Conservation (phyloP, 257 asterid species). For the Thymus mandschuricus region DNA sequence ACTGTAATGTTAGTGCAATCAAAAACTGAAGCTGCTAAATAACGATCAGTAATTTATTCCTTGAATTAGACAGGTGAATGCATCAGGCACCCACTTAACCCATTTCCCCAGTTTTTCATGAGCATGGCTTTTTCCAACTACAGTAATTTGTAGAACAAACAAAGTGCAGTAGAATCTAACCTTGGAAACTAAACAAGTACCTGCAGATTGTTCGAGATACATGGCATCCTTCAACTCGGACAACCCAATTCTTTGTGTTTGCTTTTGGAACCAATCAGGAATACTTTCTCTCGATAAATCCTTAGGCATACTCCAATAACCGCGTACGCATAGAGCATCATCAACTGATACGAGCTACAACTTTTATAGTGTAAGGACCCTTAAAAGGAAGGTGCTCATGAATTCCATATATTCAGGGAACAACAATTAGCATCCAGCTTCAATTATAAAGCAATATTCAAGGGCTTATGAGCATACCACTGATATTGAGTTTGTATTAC, state of each 20-base stretch:
- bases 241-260: slow-evolving; percentile 57
- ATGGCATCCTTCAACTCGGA: slow-evolving; percentile 58
- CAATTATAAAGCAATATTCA: slow-evolving; percentile 16
- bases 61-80: slow-evolving; percentile 9
- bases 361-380: slow-evolving; percentile 31
- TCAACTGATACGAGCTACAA: slow-evolving; percentile 68
- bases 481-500: slow-evolving; percentile 84
- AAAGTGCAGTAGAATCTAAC: neutral
- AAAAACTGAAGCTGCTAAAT: slow-evolving; percentile 16
- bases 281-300: slow-evolving; percentile 53
- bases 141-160: slow-evolving; percentile 14
- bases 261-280: slow-evolving; percentile 60
- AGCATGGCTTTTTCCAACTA: slow-evolving; percentile 2
- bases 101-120: slow-evolving; percentile 13
- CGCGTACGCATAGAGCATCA: slow-evolving; percentile 80
- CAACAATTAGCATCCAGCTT: neutral
- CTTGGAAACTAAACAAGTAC: slow-evolving; percentile 38
- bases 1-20: slow-evolving; percentile 6
- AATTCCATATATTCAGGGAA: neutral
- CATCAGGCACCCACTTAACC: slow-evolving; percentile 4
- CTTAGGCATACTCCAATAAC: slow-evolving; percentile 80
- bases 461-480: slow-evolving; percentile 61
- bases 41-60: slow-evolving; percentile 12
- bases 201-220: slow-evolving; percentile 65
- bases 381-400: neutral